Conservation (phyloP, 352 stramenopile species). For the Elongisporangium senticosum region DNA sequence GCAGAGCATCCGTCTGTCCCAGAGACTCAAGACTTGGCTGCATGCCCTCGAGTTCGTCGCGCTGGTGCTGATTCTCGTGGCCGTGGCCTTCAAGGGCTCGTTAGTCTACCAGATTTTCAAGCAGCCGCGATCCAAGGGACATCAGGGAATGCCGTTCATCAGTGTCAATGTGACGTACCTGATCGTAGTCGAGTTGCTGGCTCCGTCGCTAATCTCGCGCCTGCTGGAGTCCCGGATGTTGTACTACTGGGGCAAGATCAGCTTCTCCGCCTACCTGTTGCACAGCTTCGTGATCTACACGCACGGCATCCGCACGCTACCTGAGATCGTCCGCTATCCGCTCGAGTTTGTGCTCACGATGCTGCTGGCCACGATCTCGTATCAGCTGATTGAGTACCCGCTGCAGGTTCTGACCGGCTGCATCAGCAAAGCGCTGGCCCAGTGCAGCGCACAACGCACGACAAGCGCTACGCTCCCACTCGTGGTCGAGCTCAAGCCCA, state of each 20-base stretch:
- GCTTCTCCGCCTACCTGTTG: slow-evolving; percentile 45
- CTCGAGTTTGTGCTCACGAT: slow-evolving; percentile 18
- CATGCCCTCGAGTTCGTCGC: slow-evolving; percentile 13
- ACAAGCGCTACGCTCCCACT: background rate
- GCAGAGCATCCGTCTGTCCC: slow-evolving; percentile 10
- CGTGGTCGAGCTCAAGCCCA: background rate
- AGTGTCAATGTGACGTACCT: slow-evolving; percentile 25
- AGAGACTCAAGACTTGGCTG: background rate
- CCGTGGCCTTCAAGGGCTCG: slow-evolving; percentile 20
- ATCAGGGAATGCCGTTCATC: slow-evolving; percentile 23
- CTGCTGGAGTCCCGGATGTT: slow-evolving; percentile 39
- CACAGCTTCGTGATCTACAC: slow-evolving; percentile 43
- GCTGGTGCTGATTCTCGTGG: slow-evolving; percentile 25
- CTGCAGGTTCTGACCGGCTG: slow-evolving; percentile 23
- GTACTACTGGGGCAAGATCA: slow-evolving; percentile 42
- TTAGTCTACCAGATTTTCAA: slow-evolving; percentile 32
- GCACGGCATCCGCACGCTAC: background rate
- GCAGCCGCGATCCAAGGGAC: slow-evolving; percentile 12
- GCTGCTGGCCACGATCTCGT: slow-evolving; percentile 27
- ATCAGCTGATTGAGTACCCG: slow-evolving; percentile 36
- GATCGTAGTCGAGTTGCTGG: slow-evolving; percentile 35
- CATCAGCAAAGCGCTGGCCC: slow-evolving; percentile 19
- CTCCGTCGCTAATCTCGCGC: slow-evolving; percentile 22
- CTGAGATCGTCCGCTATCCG: background rate
- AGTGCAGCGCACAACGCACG: background rate